Conservation (phyloP, 306 rosid species). For the Cucumis melo region DNA sequence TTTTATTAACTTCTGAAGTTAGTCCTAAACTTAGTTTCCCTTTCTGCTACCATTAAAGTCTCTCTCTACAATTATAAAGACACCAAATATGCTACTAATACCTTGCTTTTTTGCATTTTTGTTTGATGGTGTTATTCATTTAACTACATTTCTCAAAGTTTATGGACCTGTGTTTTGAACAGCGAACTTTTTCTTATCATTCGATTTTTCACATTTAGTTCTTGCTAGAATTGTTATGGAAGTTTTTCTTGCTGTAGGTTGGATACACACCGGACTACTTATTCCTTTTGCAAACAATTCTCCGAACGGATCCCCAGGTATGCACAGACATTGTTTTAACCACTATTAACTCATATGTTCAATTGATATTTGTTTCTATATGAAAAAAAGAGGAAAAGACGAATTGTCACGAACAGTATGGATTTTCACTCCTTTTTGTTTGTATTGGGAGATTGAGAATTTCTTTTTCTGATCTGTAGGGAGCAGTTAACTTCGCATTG, state of each 20-base stretch:
- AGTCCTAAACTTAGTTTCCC: not conserved
- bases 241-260: conserved; percentile 44
- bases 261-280: conserved; percentile 96
- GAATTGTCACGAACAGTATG: not conserved
- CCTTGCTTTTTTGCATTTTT: not conserved
- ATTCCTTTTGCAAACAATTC: conserved; percentile 94
- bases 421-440: not conserved
- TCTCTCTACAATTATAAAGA: too few relatives aligned
- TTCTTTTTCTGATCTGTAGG: conserved; percentile 32
- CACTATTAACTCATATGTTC: not conserved
- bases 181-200: not conserved
- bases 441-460: not conserved
- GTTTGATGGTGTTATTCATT: not conserved
- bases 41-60: not conserved
- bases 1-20: not conserved
- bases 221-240: not conserved
- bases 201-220: not conserved
- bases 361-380: not conserved
- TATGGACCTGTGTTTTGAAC: not conserved
- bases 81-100: not conserved
- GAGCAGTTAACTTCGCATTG: conserved; percentile 97
- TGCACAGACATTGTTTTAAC: not conserved
- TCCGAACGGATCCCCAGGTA: conserved; percentile 97
- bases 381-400: not conserved
- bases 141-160: not conserved